Conservation (phyloP, 2,329 filamentous ascomycete species). For the Hypoxylon sp. region DNA sequence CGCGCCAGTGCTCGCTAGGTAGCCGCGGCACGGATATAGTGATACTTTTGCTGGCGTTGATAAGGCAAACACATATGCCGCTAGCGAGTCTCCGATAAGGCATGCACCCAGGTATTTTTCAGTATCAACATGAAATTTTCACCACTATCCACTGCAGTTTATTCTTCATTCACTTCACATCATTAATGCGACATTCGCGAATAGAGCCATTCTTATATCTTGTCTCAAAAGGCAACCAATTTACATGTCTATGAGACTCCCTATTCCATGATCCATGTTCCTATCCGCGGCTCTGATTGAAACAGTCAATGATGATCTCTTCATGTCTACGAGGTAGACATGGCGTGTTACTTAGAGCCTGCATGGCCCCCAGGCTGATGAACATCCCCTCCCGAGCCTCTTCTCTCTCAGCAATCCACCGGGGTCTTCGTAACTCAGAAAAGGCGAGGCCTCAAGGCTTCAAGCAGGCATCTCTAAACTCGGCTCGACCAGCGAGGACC, state of each 20-base stretch:
- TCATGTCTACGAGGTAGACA: constrained; percentile 43
- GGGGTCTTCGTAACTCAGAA: constrained; percentile 63
- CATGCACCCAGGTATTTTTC: not conserved
- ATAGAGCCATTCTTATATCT: too few relatives aligned
- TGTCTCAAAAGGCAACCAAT: not conserved
- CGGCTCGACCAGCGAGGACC: constrained; percentile 38
- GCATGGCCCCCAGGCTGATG: constrained; percentile 11
- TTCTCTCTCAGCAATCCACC: constrained; percentile 74
- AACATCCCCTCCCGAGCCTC: constrained; percentile 51
- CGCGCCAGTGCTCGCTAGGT: too few relatives aligned
- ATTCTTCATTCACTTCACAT: not conserved
- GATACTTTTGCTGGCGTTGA: not conserved
- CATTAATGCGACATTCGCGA: not conserved
- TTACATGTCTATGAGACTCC: too few relatives aligned
- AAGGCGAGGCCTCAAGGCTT: constrained; percentile 46
- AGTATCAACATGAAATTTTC: not conserved
- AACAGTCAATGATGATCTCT: constrained; percentile 23
- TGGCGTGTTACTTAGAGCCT: constrained; percentile 30
- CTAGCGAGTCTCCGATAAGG: not conserved
- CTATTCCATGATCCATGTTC: too few relatives aligned
- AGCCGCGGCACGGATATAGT: not conserved
- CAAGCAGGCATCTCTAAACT: constrained; percentile 40
- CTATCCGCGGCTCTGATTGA: not conserved
- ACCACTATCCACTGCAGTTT: not conserved
- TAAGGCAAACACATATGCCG: not conserved